These are phyloP conservation scores for Microbotryum intermedium DNA, from an alignment of 1,284 basidiomycete genomes.

Conservation along the genomic window DNA sequence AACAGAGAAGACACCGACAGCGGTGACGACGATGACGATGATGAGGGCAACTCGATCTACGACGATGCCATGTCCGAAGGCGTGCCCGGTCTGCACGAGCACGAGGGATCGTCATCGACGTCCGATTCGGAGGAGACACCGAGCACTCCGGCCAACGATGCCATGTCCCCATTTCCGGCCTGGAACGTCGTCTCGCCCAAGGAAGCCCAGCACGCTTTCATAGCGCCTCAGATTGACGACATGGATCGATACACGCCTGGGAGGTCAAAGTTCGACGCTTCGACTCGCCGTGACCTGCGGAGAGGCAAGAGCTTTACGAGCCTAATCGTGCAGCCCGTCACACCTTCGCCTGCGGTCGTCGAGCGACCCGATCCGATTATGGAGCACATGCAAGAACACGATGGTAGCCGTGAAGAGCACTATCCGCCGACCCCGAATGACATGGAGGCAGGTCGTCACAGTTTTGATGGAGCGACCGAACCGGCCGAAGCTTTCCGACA, in stretches of 20 bases:
- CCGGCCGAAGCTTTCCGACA: neutral
- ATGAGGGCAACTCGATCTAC: neutral
- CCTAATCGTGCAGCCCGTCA: constrained; percentile 8
- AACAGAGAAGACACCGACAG: neutral
- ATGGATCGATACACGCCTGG: neutral
- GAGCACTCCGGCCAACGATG: neutral
- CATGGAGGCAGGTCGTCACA: neutral
- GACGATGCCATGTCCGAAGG: neutral
- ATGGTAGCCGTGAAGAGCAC: neutral
- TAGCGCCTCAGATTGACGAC: neutral
- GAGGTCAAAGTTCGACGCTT: constrained; percentile 8
- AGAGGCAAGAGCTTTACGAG: constrained; percentile 27
- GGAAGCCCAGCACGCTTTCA: neutral
- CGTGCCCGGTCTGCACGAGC: too few species aligned
- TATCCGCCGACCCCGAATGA: constrained; percentile 3
- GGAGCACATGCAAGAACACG: neutral
- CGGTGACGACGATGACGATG: neutral
- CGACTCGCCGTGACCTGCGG: constrained; percentile 18
- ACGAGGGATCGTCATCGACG: neutral
- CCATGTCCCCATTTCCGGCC: neutral
- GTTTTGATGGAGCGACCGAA: neutral
- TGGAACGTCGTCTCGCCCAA: neutral
- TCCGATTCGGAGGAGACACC: neutral
- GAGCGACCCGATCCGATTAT: constrained; percentile 13
- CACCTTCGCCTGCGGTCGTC: constrained; percentile 5